Conservation (phyloP, 306 rosid species). For the Mucuna pruriens region DNA sequence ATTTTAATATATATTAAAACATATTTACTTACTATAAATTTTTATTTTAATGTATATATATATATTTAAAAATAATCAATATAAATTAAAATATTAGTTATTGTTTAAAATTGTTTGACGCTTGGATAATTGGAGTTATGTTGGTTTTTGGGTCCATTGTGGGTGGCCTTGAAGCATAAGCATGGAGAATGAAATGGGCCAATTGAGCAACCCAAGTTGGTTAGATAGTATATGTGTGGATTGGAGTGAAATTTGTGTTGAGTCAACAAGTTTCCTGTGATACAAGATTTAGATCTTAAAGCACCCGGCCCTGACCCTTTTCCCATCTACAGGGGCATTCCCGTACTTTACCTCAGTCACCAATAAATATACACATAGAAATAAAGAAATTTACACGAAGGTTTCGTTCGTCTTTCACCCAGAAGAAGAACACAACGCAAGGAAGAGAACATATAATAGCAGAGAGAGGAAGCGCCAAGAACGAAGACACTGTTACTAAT, state of each 20-base stretch:
- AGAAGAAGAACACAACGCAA: conserved; percentile 47
- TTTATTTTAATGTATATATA: too few relatives aligned
- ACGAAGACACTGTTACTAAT: conserved; percentile 35
- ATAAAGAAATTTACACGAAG: conserved; percentile 35
- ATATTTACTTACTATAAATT: too few relatives aligned
- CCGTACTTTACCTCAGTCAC: neutral
- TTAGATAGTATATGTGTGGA: neutral
- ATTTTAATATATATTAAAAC: too few relatives aligned
- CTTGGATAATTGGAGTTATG: too few relatives aligned
- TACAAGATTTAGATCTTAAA: neutral
- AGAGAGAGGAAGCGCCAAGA: conserved; percentile 40
- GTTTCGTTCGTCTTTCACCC: conserved; percentile 48
- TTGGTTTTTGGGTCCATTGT: too few relatives aligned
- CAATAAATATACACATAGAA: neutral
- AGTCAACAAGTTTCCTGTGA: neutral
- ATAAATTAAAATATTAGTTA: too few relatives aligned
- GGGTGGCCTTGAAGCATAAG: too few relatives aligned
- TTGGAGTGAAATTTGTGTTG: neutral
- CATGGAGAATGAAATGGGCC: neutral
- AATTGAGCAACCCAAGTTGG: neutral
- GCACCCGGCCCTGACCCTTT: neutral
- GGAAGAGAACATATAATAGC: conserved; percentile 38
- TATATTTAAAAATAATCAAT: too few relatives aligned
- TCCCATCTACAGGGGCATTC: neutral
- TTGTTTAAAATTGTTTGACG: too few relatives aligned